These are phyloP conservation scores for Rhodofomes roseus DNA, from an alignment of 1,284 basidiomycete genomes.

Conservation along the genomic window DNA sequence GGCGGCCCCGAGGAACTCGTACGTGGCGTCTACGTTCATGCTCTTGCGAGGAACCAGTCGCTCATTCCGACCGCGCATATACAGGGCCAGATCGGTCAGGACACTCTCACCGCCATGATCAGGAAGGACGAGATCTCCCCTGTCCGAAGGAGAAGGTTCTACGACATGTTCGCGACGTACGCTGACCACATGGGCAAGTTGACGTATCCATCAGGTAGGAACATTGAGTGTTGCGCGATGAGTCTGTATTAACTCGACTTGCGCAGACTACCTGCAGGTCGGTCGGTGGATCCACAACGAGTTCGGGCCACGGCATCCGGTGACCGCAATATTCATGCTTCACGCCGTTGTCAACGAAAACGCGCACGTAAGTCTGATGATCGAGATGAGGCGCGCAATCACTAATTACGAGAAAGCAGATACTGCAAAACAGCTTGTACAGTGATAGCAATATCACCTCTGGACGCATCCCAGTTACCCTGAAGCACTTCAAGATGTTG, in stretches of 20 bases:
- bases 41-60: background rate
- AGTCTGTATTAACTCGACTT: background rate
- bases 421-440: slow-evolving; percentile 9
- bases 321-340: slow-evolving; percentile 65
- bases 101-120: slow-evolving; percentile 64
- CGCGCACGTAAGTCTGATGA: slow-evolving; percentile 37
- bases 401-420: background rate
- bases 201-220: slow-evolving; percentile 52
- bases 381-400: background rate
- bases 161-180: slow-evolving; percentile 38
- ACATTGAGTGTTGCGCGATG: background rate
- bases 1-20: slow-evolving; percentile 13
- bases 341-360: slow-evolving; percentile 69
- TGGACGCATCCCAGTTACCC: slow-evolving; percentile 60
- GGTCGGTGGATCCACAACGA: slow-evolving; percentile 54
- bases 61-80: background rate
- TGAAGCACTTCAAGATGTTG: slow-evolving; percentile 70
- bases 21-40: background rate
- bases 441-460: background rate
- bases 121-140: slow-evolving; percentile 63
- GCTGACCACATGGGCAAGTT: slow-evolving; percentile 43
- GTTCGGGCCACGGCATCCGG: slow-evolving; percentile 49
- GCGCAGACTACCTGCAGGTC: slow-evolving; percentile 51
- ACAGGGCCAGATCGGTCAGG: slow-evolving; percentile 62
- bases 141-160: slow-evolving; percentile 49